Conservation (phyloP, 805 yeast genomes). For the Debaryomyces hansenii region DNA sequence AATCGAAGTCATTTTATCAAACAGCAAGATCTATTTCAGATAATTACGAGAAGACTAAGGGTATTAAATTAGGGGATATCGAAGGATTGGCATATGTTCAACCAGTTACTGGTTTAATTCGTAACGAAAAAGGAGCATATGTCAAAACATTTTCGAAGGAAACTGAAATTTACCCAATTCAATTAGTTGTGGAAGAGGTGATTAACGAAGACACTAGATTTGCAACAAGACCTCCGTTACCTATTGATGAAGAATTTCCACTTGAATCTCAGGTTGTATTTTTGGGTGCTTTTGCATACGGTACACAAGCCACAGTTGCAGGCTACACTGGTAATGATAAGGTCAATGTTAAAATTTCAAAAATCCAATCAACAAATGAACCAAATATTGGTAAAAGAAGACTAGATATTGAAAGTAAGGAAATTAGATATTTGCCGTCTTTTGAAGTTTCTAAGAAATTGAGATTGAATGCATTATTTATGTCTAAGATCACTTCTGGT, state of each 20-base stretch:
- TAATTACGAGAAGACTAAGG: constrained; percentile 55
- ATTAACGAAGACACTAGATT: constrained; percentile 72
- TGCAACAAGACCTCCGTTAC: constrained; percentile 67
- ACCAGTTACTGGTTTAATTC: constrained; percentile 73
- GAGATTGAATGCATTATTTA: constrained; percentile 58
- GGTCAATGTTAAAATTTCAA: constrained; percentile 51
- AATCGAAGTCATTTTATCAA: constrained; percentile 47
- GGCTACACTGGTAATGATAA: constrained; percentile 51
- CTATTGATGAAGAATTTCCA: constrained; percentile 84
- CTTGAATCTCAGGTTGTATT: constrained; percentile 67
- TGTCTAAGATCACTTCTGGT: constrained; percentile 77
- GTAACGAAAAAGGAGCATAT: constrained; percentile 70
- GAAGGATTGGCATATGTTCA: constrained; percentile 67
- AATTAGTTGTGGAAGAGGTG: constrained; percentile 75
- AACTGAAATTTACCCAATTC: constrained; percentile 68
- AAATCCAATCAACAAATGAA: constrained; percentile 46
- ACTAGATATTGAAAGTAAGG: constrained; percentile 55
- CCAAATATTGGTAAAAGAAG: constrained; percentile 65
- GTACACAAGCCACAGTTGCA: constrained; percentile 68
- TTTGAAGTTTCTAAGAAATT: constrained; percentile 61
- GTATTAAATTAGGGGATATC: constrained; percentile 56
- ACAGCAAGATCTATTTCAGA: constrained; percentile 35
- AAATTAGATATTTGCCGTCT: constrained; percentile 63
- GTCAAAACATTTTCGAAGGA: constrained; percentile 64
- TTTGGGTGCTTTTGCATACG: constrained; percentile 85